Evolutionary conservation across 2,329 filamentous ascomycete species (phyloP), one percentile per base, ranked within the genome.

Genomic region (Fusarium sarcochroum): DNA sequence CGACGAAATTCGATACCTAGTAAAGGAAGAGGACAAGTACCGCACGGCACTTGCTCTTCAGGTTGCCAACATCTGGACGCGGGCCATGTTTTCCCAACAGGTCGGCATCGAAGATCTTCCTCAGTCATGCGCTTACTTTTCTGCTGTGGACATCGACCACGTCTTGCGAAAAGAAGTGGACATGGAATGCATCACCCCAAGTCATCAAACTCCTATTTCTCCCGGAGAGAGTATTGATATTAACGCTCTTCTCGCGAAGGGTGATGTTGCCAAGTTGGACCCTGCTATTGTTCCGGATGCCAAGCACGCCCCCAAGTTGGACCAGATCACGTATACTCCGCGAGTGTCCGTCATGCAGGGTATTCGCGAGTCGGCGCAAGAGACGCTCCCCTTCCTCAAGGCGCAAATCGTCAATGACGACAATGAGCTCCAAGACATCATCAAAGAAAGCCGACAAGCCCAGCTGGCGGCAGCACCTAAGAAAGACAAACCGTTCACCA

Each of bases 91-190:
- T 78, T 89, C 92, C 1, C 94, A 99, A 79, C 96, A 99, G 80
- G 93, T 98, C 75, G 96, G 96, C 62, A 99, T 99, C 73, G 85
- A 97, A 68, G 96, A 99, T 75, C 86, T 99, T 11, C 96, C 97
- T 1, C 96, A 98, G 76, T 90, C 92, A 0, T 98, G 94, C 74
- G 96, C 96, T 10, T 99, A 94, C 80, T 99, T 99, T 80, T 97
- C 93, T 1, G 95, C 96, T 5, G 89, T 99, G 7, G 96, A 99
- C 76, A 93, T 99, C 69, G 96, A 99, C 76, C 90, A 93, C 73
- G 94, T 99, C 5, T 85, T 99, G n/a, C 89, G 96, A 51, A 99
- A 99, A 78, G 96, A 99, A 79, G 97, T 99, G 6, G 92, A 99
- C 78, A 97, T 99, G 93, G 92, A 97, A 75, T 99, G 96, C 77